Evolutionary conservation across 2,329 filamentous ascomycete species (phyloP), one percentile per base, ranked within the genome.

Genomic region (Phialophora macrospora): DNA sequence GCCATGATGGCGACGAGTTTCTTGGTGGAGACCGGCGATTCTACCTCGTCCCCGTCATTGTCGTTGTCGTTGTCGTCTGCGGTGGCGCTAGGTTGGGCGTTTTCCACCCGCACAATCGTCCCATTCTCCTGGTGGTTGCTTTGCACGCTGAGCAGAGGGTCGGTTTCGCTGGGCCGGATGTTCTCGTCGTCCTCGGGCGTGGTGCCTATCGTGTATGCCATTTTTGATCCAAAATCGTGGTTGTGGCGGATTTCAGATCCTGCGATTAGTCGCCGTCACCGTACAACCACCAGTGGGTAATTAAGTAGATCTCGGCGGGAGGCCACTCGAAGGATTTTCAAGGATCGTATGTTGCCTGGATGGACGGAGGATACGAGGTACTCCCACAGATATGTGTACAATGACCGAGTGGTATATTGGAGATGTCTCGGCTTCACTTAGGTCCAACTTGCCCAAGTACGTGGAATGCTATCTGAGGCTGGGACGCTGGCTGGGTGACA

Each of bases 1-100:
- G 77, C 73, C 74, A 86, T 77, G 12, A 84, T 82, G 4, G 81
- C 49, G 9, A 85, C 68, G 64, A 86, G 72, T 68, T 81, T 80
- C 55, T 72, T 76, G 1, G 79, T 82, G 30, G 74, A 80, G 24
- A 78, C 79, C 71, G 85, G 80, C 71, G 85, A 82, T n/a, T 81
- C 76, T n/a, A 72, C 71, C 55, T 77, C 20, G 11, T 62, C 64
- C 20, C 38, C 32, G 20, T 61, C 62, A 7, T 14, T 58, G 17
- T 22, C 28, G 1, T 44, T 9, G 32, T 57, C 20, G 8, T 44
- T 14, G 28, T 44, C 34, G 7, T 30, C n/a, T 14, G n/a, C 11
- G n/a, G 22, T 4, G 55, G 9, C 17, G 46, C 44, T 46, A 1
- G 58, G 26, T 11, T 52, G 32, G 6, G 55, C 20, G 20, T 51